These are phyloP conservation scores for Neurospora hispaniola DNA, from an alignment of 495 filamentous ascomycete species.

Conservation along the genomic window DNA sequence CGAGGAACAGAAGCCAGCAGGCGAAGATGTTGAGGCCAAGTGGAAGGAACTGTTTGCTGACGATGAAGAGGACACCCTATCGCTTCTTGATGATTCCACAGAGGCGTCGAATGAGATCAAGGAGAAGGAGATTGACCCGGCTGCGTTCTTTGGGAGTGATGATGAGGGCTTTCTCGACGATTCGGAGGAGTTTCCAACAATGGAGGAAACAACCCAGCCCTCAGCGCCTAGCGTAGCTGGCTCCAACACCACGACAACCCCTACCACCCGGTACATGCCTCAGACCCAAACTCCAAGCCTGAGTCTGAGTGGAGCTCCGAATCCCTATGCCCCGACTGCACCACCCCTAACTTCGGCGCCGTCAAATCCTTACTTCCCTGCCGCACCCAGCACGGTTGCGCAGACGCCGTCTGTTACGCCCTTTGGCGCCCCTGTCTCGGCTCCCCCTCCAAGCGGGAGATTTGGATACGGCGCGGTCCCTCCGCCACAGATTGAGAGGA, in stretches of 20 bases:
- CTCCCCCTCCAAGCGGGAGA: constrained; percentile 32
- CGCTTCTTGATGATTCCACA: constrained; percentile 30
- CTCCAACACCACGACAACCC: constrained; percentile 3
- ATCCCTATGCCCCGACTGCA: constrained; percentile 16
- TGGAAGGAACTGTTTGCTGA: constrained; percentile 76
- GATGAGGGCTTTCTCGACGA: constrained; percentile 66
- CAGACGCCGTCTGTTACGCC: constrained; percentile 22
- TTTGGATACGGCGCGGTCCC: constrained; percentile 33
- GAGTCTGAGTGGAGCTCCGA: not conserved
- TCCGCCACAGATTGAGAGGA: constrained; percentile 34
- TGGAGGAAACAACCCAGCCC: constrained; percentile 9
- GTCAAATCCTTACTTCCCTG: constrained; percentile 26
- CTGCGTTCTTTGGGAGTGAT: constrained; percentile 56
- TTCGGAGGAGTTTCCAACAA: constrained; percentile 23
- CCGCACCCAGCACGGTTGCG: constrained; percentile 10
- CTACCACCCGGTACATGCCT: constrained; percentile 22
- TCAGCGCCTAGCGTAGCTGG: constrained; percentile 2
- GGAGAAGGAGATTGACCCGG: constrained; percentile 37
- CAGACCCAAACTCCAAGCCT: constrained; percentile 5
- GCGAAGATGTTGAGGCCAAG: constrained; percentile 56
- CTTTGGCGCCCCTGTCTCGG: constrained; percentile 25
- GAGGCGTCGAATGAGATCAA: constrained; percentile 16
- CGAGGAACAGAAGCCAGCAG: constrained; percentile 9
- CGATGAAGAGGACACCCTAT: constrained; percentile 66
- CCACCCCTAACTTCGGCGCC: constrained; percentile 18